phyloP scores from a whole-genome alignment of 306 rosid species.

The Citrullus amarus region DNA sequence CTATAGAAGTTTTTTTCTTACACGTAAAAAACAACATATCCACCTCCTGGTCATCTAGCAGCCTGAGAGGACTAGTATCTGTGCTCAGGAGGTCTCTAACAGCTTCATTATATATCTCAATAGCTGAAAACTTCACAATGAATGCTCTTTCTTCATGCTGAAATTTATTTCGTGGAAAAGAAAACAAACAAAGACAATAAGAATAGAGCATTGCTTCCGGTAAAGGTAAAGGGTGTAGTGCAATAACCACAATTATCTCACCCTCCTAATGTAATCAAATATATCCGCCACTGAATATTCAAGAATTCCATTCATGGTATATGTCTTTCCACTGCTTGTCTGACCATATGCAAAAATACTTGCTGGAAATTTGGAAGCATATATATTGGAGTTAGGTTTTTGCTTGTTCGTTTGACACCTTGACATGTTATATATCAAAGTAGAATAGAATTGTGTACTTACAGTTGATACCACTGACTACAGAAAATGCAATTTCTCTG shows the following conservation, averaged over 20 bases:
- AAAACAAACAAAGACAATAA: neutral
- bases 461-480: constrained; percentile 87
- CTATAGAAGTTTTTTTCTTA: neutral
- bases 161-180: constrained; percentile 11
- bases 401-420: constrained; percentile 3
- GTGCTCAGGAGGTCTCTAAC: constrained; percentile 90
- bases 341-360: constrained; percentile 97
- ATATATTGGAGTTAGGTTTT: constrained; percentile 11
- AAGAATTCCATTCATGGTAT: constrained; percentile 94
- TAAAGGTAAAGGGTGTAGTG: neutral
- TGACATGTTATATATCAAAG: constrained; percentile 19
- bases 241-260: constrained; percentile 19
- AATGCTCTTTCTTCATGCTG: constrained; percentile 98
- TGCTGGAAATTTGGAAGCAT: constrained; percentile 35
- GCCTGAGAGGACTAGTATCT: constrained; percentile 71
- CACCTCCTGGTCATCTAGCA: constrained; percentile 98
- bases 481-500: constrained; percentile 81
- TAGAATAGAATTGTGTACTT: constrained; percentile 21
- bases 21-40: constrained; percentile 5
- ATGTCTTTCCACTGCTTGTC: constrained; percentile 98
- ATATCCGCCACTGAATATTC: constrained; percentile 83
- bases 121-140: constrained; percentile 79
- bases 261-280: constrained; percentile 75
- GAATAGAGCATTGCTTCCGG: neutral
- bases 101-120: constrained; percentile 96